Evolutionary conservation across 2,329 filamentous ascomycete species (phyloP).

Genomic region (Hypoxylon sp.): DNA sequence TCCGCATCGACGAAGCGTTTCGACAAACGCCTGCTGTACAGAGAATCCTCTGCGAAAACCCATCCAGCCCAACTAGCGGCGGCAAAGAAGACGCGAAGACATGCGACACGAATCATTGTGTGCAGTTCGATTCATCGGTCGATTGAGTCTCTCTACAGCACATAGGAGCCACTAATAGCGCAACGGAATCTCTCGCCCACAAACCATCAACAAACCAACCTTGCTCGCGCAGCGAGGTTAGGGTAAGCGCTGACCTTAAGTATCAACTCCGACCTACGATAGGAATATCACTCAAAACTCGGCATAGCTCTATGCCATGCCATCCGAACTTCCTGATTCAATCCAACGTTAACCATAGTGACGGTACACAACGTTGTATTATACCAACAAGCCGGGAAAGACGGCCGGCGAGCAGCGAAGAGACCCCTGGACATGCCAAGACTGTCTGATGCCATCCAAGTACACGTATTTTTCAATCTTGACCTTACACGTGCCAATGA

Average conservation of each 20-base stretch:
- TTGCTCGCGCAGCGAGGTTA: neutral
- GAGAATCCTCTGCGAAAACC: conserved; percentile 60
- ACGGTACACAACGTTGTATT: conserved; percentile 10
- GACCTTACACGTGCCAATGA: conserved; percentile 37
- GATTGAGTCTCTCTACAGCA: conserved; percentile 2
- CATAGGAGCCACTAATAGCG: conserved; percentile 1
- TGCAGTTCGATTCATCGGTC: neutral
- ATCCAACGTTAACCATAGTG: conserved; percentile 15
- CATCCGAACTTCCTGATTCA: conserved; percentile 24
- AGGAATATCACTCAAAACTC: conserved; percentile 15
- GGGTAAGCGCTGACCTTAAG: conserved; percentile 16
- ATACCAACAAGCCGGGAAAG: neutral
- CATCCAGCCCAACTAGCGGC: conserved; percentile 34
- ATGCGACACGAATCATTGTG: conserved; percentile 42
- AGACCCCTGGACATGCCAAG: conserved; percentile 31
- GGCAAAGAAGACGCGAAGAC: conserved; percentile 37
- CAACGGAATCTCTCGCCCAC: conserved; percentile 3
- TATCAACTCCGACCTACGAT: conserved; percentile 7
- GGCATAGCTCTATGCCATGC: conserved; percentile 10
- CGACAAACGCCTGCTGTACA: conserved; percentile 64
- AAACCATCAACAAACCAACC: neutral
- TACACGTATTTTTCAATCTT: conserved; percentile 29
- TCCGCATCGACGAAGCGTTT: conserved; percentile 66
- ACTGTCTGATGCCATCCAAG: conserved; percentile 23
- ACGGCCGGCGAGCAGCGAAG: conserved; percentile 10